Evolutionary conservation across 441 rosid genomes (phyloP), one percentile per base, ranked within the genome.

Genomic region (Daphne laureola): DNA sequence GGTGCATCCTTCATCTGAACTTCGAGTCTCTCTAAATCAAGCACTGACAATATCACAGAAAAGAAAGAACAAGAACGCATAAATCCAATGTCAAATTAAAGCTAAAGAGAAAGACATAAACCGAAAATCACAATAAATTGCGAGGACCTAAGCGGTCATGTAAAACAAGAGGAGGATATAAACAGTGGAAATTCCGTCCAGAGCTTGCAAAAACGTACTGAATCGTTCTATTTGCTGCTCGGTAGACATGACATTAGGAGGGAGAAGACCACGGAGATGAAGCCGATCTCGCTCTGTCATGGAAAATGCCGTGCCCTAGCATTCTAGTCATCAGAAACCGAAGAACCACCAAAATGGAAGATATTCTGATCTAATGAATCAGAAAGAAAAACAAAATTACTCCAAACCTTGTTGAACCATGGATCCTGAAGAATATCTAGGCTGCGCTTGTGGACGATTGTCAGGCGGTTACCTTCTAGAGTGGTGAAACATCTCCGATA

Each of bases 381-480:
- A 18, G 18, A 4, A 8, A 44, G 36, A 7, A 43, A 14, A 18
- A 23, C 13, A 23, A 27, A n/a, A n/a, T n/a, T n/a, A 38, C 15
- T 4, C 53, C 13, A 31, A 23, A 88, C 97, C 90, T 85, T 93
- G 70, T 93, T 93, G 81, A 93, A 93, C 99, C 95, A 93, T 54
- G 99, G 97, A 68, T 93, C 97, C 61, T 90, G 99, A 63, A 93
- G 99, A 59, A 90, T 89, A 50, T 93, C 97, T 56, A 87, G 78
- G 68, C 98, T 87, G 60, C 96, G 95, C 79, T 93, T 93, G 77
- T 93, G 92, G 25, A 93, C 93, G 46, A 93, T 86, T 49, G 87
- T 74, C 16, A 96, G 99, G 8, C 95, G 95, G 65, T 85, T 87
- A 36, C 96, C 96, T 73, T 93, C 99, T n/a, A 81, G 56, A 14